phyloP scores from a whole-genome alignment of 1,284 basidiomycete species.

The Coniophora puteana region DNA sequence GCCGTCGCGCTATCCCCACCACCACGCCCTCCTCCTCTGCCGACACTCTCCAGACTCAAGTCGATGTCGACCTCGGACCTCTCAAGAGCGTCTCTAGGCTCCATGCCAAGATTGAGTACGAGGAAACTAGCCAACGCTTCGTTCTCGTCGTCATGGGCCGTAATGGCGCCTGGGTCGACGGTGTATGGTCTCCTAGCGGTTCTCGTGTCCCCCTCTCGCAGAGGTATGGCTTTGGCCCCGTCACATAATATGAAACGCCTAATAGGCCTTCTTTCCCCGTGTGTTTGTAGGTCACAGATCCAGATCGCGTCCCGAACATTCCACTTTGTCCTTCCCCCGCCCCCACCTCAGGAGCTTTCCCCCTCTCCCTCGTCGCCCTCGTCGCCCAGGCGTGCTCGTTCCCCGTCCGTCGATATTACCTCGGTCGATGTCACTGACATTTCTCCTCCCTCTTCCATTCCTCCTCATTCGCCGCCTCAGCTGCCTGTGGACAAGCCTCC shows the following conservation, averaged over 20 bases:
- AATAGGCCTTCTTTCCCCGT: slow-evolving; percentile 10
- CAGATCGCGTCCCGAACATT: slow-evolving; percentile 98
- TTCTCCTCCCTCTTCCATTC: slow-evolving; percentile 76
- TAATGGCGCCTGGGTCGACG: slow-evolving; percentile 98
- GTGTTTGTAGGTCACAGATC: slow-evolving; percentile 79
- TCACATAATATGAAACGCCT: too few relatives aligned
- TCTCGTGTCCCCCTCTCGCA: slow-evolving; percentile 80
- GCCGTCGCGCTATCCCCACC: slow-evolving; percentile 58
- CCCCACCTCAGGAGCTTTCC: slow-evolving; percentile 67
- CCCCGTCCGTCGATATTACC: slow-evolving; percentile 75
- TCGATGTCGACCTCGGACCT: slow-evolving; percentile 95
- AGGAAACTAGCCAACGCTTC: slow-evolving; percentile 84
- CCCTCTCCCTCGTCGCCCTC: slow-evolving; percentile 69
- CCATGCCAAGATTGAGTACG: slow-evolving; percentile 94
- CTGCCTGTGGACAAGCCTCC: slow-evolving; percentile 29
- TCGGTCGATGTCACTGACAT: slow-evolving; percentile 80
- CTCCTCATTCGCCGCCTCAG: slow-evolving; percentile 67
- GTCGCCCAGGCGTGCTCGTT: slow-evolving; percentile 56
- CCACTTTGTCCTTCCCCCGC: slow-evolving; percentile 87
- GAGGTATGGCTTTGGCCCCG: slow-evolving; percentile 49
- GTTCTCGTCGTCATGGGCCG: slow-evolving; percentile 89
- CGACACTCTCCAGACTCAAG: slow-evolving; percentile 51
- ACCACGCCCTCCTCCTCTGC: slow-evolving; percentile 56
- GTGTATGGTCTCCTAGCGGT: slow-evolving; percentile 89
- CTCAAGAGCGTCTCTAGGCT: slow-evolving; percentile 96